Base-by-base conservation (phyloP, 768 basidiomycete genomes). In the Boletus rubescentipes region DNA sequence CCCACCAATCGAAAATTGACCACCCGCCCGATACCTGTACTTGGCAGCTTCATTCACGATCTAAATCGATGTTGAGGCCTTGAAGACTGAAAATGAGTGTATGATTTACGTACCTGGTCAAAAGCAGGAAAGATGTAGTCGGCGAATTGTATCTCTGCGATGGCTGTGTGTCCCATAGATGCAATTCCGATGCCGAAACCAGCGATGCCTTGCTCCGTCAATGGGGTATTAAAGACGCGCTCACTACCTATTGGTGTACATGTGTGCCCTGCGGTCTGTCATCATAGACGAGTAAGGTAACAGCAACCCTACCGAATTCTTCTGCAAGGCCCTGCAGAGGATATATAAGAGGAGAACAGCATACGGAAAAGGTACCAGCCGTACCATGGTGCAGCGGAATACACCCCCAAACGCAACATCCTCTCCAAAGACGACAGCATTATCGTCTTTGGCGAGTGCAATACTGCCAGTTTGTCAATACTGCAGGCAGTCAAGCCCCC, bases 1-100 rank as follows among this genome's bases (percentile, higher is more conserved):
- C 6, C 83, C 82, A 20, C 93, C 93, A n/a, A 86, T 86, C 53
- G 90, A 84, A 71, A 81, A 94, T 46, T 81, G 77, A 0, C 92
- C 91, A 31, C 91, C 93, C 21, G 92, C 92, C 29, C 93, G 89
- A 66, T 93, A 98, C 34, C 93, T 80, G 59, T 87, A 84, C 71
- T 98, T 98, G 35, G 95, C 93, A 2, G 93, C 94, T 74, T 98
- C 94, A 59, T 96, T 97, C 37, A 97, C 93, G 20, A 97, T 77
- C 89, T 94, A 50, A 9, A 35, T 44, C n/a, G 30, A 21, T 36
- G 41, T 2, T 54, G 42, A 55, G 41, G n/a, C 32, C 26, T 2
- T 51, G 40, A 54, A 36, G 23, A 46, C 11, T 30, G n/a, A 18
- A 26, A 43, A 30, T 7, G 18, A n/a, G 26, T 30, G 51, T 10